phyloP scores from a whole-genome alignment of 1,139 yeast species.

The Chernovozyma aurita region DNA sequence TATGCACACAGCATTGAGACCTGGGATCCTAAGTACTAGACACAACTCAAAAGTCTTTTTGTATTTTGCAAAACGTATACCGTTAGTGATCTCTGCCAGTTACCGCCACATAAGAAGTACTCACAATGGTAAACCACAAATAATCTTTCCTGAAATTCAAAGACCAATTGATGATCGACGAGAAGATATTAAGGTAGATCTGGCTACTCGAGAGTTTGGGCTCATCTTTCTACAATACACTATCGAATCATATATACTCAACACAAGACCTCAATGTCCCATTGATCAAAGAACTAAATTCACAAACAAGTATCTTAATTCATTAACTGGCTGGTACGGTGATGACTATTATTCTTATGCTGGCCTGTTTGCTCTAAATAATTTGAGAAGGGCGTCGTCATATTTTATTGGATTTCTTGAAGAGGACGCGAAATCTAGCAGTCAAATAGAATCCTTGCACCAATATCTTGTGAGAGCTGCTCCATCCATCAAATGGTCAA shows the following conservation, averaged over 20 bases:
- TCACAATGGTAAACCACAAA: not conserved
- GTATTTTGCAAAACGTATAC: no score
- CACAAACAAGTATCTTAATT: not conserved
- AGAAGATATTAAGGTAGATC: no score
- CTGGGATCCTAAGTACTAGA: no score
- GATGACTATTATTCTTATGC: not conserved
- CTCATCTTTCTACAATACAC: conserved; percentile 1
- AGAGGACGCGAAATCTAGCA: conserved; percentile 1
- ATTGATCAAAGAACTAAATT: not conserved
- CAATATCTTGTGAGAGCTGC: not conserved
- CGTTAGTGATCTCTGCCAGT: no score
- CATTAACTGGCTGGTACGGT: not conserved
- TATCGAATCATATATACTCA: conserved; percentile 1
- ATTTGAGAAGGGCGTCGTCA: not conserved
- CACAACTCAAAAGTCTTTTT: no score
- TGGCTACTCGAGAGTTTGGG: not conserved
- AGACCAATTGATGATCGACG: not conserved
- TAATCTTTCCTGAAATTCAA: not conserved
- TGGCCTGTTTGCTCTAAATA: not conserved
- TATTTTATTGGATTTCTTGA: not conserved
- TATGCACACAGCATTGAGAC: no score
- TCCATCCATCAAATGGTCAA: not conserved
- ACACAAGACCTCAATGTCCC: conserved; percentile 1
- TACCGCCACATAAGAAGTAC: no score
- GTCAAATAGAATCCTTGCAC: conserved; percentile 1